Evolutionary conservation across 495 filamentous ascomycete genomes (phyloP).

Genomic region (Rhypophila decipiens): DNA sequence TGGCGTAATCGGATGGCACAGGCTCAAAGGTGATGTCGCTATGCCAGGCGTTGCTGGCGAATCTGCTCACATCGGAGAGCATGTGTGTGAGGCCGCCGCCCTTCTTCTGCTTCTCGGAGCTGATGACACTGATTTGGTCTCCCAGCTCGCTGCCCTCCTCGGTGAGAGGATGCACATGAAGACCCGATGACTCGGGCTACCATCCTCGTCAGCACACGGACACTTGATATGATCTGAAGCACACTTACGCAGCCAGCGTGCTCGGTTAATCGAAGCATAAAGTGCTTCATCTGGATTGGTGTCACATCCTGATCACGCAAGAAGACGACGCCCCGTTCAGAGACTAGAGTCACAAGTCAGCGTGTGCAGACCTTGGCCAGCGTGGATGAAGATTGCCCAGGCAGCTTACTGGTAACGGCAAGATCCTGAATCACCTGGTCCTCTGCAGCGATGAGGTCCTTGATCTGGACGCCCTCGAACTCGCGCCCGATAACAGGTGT

Average conservation of each 20-base stretch:
- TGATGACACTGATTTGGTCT: constrained; percentile 39
- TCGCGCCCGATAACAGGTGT: constrained; percentile 71
- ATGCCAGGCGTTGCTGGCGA: constrained; percentile 35
- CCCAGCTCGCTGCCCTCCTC: constrained; percentile 27
- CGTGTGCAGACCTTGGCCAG: no score
- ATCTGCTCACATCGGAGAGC: constrained; percentile 35
- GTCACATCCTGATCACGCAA: constrained; percentile 62
- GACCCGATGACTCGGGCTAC: constrained; percentile 12
- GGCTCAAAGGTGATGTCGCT: constrained; percentile 65
- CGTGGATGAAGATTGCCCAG: no score
- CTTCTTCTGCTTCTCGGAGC: constrained; percentile 37
- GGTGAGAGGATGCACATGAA: constrained; percentile 18
- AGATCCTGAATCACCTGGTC: constrained; percentile 12
- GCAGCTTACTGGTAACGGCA: constrained; percentile 10
- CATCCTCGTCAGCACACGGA: background rate
- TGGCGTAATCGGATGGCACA: constrained; percentile 70
- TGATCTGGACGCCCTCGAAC: constrained; percentile 60
- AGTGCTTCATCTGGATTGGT: constrained; percentile 17
- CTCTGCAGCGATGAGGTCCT: constrained; percentile 37
- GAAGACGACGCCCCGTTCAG: constrained; percentile 66
- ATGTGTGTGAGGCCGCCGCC: constrained; percentile 30
- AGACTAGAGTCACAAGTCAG: no score
- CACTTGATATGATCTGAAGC: background rate
- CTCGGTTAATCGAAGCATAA: constrained; percentile 39
- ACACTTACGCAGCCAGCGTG: constrained; percentile 50